These are phyloP conservation scores for Sugiyamaella pinicola DNA, from an alignment of 1,139 yeast species.

Conservation along the genomic window DNA sequence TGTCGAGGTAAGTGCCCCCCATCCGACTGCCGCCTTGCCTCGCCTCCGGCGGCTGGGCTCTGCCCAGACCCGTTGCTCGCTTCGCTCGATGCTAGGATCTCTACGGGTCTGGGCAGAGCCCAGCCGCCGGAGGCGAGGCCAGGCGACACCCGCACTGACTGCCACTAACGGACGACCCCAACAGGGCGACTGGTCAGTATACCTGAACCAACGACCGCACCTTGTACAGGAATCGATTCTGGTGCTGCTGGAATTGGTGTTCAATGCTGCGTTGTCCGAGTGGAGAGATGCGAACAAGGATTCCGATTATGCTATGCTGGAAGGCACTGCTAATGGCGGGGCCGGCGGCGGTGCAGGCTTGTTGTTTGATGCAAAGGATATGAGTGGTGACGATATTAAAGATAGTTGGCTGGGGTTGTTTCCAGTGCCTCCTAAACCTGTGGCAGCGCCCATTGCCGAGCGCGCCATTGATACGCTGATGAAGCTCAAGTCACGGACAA, in stretches of 20 bases:
- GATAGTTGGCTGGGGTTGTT: slow-evolving; percentile 31
- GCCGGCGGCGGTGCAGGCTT: background rate
- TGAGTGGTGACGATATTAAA: slow-evolving; percentile 30
- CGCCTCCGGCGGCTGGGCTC: slow-evolving; percentile 2
- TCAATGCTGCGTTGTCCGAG: slow-evolving; percentile 40
- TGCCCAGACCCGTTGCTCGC: too few relatives aligned
- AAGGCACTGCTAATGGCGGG: background rate
- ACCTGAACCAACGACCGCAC: slow-evolving; percentile 37
- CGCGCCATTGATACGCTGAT: slow-evolving; percentile 31
- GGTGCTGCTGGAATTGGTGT: slow-evolving; percentile 38
- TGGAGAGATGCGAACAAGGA: slow-evolving; percentile 38
- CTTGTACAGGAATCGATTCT: slow-evolving; percentile 37
- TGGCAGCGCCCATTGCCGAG: slow-evolving; percentile 35
- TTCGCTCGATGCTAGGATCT: too few relatives aligned
- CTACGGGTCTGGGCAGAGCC: too few relatives aligned
- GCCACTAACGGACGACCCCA: background rate
- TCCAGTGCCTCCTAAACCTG: slow-evolving; percentile 37
- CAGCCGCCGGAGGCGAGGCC: too few relatives aligned
- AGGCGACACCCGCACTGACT: too few relatives aligned
- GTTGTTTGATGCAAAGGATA: slow-evolving; percentile 16
- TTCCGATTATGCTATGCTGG: slow-evolving; percentile 21
- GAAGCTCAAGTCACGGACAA: slow-evolving; percentile 20
- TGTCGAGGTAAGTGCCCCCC: slow-evolving; percentile 23
- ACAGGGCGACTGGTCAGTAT: slow-evolving; percentile 24
- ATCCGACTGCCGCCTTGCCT: too few relatives aligned